A percentile compares a stretch with the other conserved stretches of the same genome.
These are phyloP conservation scores for Paraurostyla sp. DNA, from an alignment of 73 alveolate species.

Conservation along the genomic window DNA sequence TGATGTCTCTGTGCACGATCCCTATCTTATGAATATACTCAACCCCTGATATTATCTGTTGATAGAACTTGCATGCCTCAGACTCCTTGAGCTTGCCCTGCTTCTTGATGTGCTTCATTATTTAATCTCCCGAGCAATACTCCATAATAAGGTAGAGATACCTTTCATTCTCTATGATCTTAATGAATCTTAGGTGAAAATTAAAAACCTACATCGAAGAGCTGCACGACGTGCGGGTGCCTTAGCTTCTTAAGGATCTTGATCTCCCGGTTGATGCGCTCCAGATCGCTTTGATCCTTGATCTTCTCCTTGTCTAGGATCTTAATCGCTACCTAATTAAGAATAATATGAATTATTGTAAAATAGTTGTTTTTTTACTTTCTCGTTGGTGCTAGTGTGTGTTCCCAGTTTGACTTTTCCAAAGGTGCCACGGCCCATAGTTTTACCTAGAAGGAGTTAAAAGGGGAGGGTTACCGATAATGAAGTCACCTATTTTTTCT, in stretches of 20 bases:
- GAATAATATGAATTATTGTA: no score
- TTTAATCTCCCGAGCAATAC: slow-evolving; percentile 93
- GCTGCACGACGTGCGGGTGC: slow-evolving; percentile 86
- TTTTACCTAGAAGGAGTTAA: not conserved
- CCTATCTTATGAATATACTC: slow-evolving; percentile 88
- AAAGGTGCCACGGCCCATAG: slow-evolving; percentile 49
- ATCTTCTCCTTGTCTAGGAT: slow-evolving; percentile 82
- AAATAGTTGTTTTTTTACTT: no score
- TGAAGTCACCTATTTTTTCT: slow-evolving; percentile 35
- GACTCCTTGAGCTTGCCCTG: slow-evolving; percentile 84
- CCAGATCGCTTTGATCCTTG: slow-evolving; percentile 80
- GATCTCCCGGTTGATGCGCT: slow-evolving; percentile 84
- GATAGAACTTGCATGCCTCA: slow-evolving; percentile 87
- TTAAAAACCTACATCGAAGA: slow-evolving; percentile 74
- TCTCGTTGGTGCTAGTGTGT: slow-evolving; percentile 44
- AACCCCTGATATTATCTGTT: slow-evolving; percentile 91
- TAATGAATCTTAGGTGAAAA: not conserved
- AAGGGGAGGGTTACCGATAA: slow-evolving; percentile 26
- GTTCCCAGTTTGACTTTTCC: slow-evolving; percentile 61
- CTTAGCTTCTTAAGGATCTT: slow-evolving; percentile 80
- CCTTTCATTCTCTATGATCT: slow-evolving; percentile 82
- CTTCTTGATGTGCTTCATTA: slow-evolving; percentile 89
- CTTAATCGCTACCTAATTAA: slow-evolving; percentile 84
- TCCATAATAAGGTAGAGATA: slow-evolving; percentile 92
- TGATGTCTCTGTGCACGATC: slow-evolving; percentile 82